phyloP scores from a whole-genome alignment of 441 rosid species.

The Eugenia klotzschiana region DNA sequence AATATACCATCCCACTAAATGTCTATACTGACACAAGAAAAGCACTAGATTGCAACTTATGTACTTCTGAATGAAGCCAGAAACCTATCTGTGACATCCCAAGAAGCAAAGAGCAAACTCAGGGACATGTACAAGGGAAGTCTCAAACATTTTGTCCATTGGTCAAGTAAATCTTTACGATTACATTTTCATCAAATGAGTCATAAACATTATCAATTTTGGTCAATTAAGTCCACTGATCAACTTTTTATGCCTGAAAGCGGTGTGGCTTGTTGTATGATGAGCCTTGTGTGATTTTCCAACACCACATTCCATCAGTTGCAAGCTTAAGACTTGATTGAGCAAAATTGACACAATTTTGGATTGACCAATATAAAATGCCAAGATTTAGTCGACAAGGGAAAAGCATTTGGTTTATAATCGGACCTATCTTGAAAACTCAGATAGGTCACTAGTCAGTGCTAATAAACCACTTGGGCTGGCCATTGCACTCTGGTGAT shows the following conservation, averaged over 20 bases:
- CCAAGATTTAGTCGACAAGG: not conserved
- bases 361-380: not conserved
- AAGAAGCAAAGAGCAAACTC: not conserved
- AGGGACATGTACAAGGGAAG: not conserved
- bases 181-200: not conserved
- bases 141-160: not conserved
- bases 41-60: not conserved
- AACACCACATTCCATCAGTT: not conserved
- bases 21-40: not conserved
- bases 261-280: not conserved
- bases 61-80: not conserved
- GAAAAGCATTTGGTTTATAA: not conserved
- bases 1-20: not conserved
- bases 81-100: not conserved
- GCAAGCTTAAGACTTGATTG: not conserved
- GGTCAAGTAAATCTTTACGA: not conserved
- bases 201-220: not conserved
- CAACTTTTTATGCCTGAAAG: not conserved
- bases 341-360: not conserved
- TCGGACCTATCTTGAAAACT: not conserved
- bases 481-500: not conserved
- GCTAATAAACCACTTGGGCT: not conserved
- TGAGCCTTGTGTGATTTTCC: not conserved
- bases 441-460: not conserved
- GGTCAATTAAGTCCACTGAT: not conserved